Base-by-base conservation (phyloP, 2,329 filamentous ascomycete species). In the Trichophyton simii region DNA sequence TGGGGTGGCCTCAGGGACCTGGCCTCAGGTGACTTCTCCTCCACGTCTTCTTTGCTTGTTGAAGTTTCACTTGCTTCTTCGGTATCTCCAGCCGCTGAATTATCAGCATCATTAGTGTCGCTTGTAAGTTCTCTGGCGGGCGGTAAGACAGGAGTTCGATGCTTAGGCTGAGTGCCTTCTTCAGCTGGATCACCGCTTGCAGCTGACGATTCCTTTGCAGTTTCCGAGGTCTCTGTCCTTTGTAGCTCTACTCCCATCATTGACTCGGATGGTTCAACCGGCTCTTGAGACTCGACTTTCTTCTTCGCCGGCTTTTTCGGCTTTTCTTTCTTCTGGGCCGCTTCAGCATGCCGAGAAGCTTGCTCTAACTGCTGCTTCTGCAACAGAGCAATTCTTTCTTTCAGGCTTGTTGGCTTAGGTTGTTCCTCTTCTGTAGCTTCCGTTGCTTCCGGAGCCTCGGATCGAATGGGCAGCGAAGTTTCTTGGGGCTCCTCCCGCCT, bases 301-400 rank as follows among this genome's bases (percentile, higher is more conserved):
- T 94, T 92, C 69, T 84, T 86, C 1, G 82, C 78, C 31, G 85
- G 84, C 60, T 86, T 85, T 77, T 91, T 95, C 9, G 89, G 86
- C 75, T 95, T 96, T 68, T 95, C 90, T 72, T 95, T 92, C 77
- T 88, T 95, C 61, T 86, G 80, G 20, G 81, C 80, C 15, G 87
- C 83, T 42, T 94, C 89, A 6, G 88, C 88, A 74, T 92, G 88
- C 59, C 91, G 82, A 65, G 87, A 82, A 3, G 91, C 89, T 71
- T 94, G 89, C 71, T 97, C 94, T 71, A 89, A 79, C 74, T 99
- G 94, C 72, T 97, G 91, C 71, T 89, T 92, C 73, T 99, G 94
- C 15, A 99, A 79, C 59, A 96, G 78, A 31, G 94, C 94, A 76
- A 99, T 96, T 64, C 94, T 84, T 73, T 99, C 94, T 75, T 97